phyloP scores from a whole-genome alignment of 2,329 filamentous ascomycete species.

The Alternaria consortialis region DNA sequence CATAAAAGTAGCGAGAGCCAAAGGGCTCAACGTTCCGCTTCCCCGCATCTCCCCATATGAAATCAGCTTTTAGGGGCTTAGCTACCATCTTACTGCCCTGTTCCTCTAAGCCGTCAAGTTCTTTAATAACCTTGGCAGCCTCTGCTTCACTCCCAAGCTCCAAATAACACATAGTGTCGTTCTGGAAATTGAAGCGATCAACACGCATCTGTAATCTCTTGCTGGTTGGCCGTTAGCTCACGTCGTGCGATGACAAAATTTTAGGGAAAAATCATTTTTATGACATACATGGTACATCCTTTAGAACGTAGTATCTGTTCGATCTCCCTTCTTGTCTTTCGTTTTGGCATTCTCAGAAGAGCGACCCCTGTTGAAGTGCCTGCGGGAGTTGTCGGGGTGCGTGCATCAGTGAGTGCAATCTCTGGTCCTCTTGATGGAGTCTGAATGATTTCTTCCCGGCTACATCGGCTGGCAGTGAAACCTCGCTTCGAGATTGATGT shows the following conservation, averaged over 20 bases:
- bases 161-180: constrained; percentile 21
- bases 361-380: constrained; percentile 18
- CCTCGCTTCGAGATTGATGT: constrained; percentile 19
- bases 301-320: constrained; percentile 21
- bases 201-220: constrained; percentile 27
- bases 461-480: constrained; percentile 21
- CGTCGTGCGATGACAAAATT: constrained; percentile 2
- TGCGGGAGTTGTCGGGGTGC: neutral
- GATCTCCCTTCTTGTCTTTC: constrained; percentile 18
- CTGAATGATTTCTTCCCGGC: constrained; percentile 12
- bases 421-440: constrained; percentile 18
- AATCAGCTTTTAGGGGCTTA: constrained; percentile 15
- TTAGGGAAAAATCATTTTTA: neutral
- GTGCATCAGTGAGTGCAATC: constrained; percentile 7
- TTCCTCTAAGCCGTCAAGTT: constrained; percentile 11
- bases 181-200: constrained; percentile 32
- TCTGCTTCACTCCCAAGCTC: constrained; percentile 29
- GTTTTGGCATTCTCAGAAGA: constrained; percentile 21
- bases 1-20: constrained; percentile 11
- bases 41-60: constrained; percentile 14
- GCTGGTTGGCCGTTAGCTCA: constrained; percentile 16
- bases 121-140: constrained; percentile 21
- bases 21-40: neutral
- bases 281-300: constrained; percentile 34
- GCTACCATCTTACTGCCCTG: neutral